These are phyloP conservation scores for Microcos paniculata DNA, from an alignment of 345 rosid species.

Conservation along the genomic window DNA sequence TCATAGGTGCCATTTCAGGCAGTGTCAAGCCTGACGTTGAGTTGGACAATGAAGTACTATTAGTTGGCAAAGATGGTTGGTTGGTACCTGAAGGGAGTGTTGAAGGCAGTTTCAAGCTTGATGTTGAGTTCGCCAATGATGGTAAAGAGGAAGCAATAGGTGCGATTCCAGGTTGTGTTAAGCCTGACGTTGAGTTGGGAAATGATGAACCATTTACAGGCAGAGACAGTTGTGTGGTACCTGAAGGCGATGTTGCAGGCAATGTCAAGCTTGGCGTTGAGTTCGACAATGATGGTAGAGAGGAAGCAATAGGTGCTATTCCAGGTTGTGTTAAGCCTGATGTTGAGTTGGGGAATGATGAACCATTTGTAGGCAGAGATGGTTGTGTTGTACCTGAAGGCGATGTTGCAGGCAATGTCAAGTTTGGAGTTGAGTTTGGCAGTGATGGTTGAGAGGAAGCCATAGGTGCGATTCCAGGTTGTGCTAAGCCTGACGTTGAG, in stretches of 20 bases:
- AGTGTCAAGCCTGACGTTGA: neutral
- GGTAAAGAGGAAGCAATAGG: neutral
- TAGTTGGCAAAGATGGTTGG: neutral
- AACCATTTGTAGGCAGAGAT: neutral
- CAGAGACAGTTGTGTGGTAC: neutral
- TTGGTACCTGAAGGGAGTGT: neutral
- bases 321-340: neutral
- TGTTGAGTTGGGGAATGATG: neutral
- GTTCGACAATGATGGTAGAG: neutral
- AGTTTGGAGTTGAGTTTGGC: neutral
- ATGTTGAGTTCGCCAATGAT: neutral
- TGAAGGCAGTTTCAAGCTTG: neutral
- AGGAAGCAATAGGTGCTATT: neutral
- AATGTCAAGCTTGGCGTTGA: neutral
- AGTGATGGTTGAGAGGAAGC: neutral
- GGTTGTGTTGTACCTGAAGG: neutral
- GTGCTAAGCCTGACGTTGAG: neutral
- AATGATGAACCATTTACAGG: neutral
- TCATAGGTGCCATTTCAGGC: neutral
- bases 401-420: neutral
- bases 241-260: neutral
- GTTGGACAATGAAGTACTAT: neutral
- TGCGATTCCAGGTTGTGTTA: neutral
- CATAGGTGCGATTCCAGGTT: neutral
- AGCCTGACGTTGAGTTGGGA: neutral